Conservation (phyloP, 148 eudicot genomes). For the Linanthus parryae region DNA sequence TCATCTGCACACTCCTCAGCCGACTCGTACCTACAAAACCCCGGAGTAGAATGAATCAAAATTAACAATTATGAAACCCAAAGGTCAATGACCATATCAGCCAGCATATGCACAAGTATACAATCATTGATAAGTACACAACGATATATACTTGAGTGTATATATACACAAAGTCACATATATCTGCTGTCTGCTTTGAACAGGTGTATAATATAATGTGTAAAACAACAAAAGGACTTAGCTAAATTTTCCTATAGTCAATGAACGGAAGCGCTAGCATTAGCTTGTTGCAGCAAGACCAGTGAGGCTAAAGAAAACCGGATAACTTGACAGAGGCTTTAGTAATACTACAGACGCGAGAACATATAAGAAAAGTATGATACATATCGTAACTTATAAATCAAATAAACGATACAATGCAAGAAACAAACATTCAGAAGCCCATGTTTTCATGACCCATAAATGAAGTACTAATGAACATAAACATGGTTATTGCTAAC, state of each 20-base stretch:
- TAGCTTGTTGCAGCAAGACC: too few species aligned
- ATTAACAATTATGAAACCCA: background rate
- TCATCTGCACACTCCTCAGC: constrained; percentile 95
- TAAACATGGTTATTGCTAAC: background rate
- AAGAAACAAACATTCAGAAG: background rate
- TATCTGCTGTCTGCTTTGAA: too few species aligned
- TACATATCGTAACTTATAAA: background rate
- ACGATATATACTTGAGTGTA: background rate
- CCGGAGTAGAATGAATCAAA: background rate
- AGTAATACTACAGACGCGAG: too few species aligned
- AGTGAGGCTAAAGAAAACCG: too few species aligned
- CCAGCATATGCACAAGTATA: background rate
- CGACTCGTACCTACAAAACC: constrained; percentile 57
- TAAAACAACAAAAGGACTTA: too few species aligned
- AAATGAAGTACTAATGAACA: background rate
- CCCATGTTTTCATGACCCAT: background rate
- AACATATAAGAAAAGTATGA: background rate
- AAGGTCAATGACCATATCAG: background rate
- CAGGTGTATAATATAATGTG: too few species aligned
- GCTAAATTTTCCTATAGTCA: too few species aligned
- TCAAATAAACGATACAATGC: background rate
- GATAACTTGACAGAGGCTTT: too few species aligned
- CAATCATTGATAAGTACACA: too few species aligned
- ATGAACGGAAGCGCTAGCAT: too few species aligned
- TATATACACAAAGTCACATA: background rate